These are phyloP conservation scores for Solanum tacnaense DNA, from an alignment of 257 asterid genomes.

Conservation along the genomic window DNA sequence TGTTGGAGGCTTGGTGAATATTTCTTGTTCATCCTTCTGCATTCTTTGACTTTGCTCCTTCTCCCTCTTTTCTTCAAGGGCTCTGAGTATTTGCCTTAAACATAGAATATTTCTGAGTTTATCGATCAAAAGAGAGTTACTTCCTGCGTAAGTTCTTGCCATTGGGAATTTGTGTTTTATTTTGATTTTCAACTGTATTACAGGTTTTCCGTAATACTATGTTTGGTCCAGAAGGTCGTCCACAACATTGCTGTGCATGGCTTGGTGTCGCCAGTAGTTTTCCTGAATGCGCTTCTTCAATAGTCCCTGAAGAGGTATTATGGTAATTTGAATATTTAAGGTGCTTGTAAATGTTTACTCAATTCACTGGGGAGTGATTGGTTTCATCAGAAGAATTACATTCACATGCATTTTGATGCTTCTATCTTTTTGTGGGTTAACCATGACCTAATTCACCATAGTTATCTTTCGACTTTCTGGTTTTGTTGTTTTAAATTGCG, in stretches of 20 bases:
- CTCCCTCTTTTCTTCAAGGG: background rate
- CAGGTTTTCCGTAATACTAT: slow-evolving; percentile 97
- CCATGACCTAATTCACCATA: background rate
- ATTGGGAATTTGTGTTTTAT: background rate
- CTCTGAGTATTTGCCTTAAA: background rate
- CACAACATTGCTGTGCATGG: slow-evolving; percentile 99
- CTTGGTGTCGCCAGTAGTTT: slow-evolving; percentile 99
- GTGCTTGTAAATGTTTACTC: background rate
- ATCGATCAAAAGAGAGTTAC: background rate
- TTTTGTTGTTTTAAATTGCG: background rate
- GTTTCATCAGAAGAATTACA: background rate
- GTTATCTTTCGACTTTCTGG: background rate
- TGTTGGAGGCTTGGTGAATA: background rate
- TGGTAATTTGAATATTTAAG: background rate
- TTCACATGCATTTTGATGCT: background rate
- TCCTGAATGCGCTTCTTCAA: slow-evolving; percentile 89
- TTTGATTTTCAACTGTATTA: slow-evolving; percentile 14
- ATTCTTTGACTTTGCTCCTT: background rate
- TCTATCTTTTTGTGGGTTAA: background rate
- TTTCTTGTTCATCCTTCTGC: background rate
- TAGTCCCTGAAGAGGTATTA: slow-evolving; percentile 91
- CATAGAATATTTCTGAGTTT: background rate
- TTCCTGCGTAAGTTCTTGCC: background rate
- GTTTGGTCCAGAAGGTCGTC: slow-evolving; percentile 99
- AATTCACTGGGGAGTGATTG: background rate